phyloP scores from a whole-genome alignment of 2,329 filamentous ascomycete genomes.

The Westerdykella aurantiaca region DNA sequence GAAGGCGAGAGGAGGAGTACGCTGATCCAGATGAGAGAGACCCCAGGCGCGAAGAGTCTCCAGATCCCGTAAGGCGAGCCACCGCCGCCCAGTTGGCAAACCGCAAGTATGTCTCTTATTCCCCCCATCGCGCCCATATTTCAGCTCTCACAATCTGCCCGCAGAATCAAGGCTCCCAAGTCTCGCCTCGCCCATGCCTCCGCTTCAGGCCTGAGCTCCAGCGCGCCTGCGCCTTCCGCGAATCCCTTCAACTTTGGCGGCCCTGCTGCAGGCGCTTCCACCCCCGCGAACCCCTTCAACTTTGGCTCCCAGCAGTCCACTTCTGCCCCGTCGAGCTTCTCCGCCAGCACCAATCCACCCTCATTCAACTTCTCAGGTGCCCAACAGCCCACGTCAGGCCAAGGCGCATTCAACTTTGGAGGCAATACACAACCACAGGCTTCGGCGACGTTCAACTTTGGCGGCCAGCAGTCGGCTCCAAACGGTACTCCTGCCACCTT shows the following conservation, averaged over 20 bases:
- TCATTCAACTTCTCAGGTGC: too few relatives aligned
- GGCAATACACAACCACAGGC: too few relatives aligned
- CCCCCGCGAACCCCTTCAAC: constrained; percentile 4
- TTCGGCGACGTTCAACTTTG: constrained; percentile 1
- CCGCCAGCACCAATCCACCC: not conserved
- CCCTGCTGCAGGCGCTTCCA: constrained; percentile 10
- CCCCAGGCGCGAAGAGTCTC: constrained; percentile 22
- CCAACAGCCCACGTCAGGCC: too few relatives aligned
- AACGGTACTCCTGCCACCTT: not conserved
- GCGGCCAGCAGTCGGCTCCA: not conserved
- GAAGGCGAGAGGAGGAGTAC: constrained; percentile 22
- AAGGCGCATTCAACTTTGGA: too few relatives aligned
- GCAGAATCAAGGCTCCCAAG: not conserved
- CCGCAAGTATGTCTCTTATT: constrained; percentile 47
- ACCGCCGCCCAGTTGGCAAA: constrained; percentile 51
- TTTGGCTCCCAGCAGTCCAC: not conserved
- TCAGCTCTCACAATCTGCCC: not conserved
- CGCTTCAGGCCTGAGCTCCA: not conserved
- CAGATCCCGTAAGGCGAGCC: constrained; percentile 46
- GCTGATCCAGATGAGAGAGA: constrained; percentile 13
- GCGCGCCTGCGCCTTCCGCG: not conserved
- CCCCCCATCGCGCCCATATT: not conserved
- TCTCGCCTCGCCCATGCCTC: not conserved
- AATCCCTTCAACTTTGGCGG: constrained; percentile 22
- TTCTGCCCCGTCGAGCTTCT: not conserved